These are phyloP conservation scores for Dipteronia dyeriana DNA, from an alignment of 345 rosid species.

Conservation along the genomic window DNA sequence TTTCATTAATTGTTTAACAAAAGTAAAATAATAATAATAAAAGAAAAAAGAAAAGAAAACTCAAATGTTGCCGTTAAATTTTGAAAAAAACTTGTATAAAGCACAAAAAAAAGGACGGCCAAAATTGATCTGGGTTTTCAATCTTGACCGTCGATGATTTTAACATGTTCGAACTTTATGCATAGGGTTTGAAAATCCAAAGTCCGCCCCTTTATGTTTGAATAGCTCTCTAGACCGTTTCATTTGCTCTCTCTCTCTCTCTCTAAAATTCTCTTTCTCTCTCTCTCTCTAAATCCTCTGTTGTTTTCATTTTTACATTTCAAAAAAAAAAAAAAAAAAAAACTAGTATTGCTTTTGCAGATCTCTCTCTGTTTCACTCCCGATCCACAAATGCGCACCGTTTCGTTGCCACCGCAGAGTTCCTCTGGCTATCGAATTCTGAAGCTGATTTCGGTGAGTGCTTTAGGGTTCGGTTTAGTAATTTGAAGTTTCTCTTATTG, in stretches of 20 bases:
- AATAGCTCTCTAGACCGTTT: slow-evolving; percentile 55
- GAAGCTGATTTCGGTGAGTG: slow-evolving; percentile 46
- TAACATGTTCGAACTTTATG: slow-evolving; percentile 36
- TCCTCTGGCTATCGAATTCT: slow-evolving; percentile 16
- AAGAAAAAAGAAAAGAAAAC: slow-evolving; percentile 2
- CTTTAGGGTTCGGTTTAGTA: background rate
- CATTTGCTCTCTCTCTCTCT: slow-evolving; percentile 29
- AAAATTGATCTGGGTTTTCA: slow-evolving; percentile 18
- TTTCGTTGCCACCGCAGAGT: slow-evolving; percentile 18
- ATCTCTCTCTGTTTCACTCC: slow-evolving; percentile 16
- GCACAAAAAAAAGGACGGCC: slow-evolving; percentile 36
- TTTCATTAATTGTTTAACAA: background rate
- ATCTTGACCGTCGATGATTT: slow-evolving; percentile 33
- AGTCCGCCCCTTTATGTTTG: slow-evolving; percentile 72
- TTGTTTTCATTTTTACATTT: background rate
- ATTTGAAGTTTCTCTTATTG: slow-evolving; percentile 17
- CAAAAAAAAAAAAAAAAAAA: background rate
- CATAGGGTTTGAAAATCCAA: slow-evolving; percentile 51
- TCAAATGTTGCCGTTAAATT: slow-evolving; percentile 47
- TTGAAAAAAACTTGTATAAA: slow-evolving; percentile 21
- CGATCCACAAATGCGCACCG: slow-evolving; percentile 48
- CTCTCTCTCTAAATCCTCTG: slow-evolving; percentile 14
- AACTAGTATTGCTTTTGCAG: slow-evolving; percentile 26
- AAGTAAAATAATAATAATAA: background rate
- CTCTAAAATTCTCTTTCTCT: background rate